phyloP scores from a whole-genome alignment of 2,329 filamentous ascomycete species.

The Diplodia corticola region DNA sequence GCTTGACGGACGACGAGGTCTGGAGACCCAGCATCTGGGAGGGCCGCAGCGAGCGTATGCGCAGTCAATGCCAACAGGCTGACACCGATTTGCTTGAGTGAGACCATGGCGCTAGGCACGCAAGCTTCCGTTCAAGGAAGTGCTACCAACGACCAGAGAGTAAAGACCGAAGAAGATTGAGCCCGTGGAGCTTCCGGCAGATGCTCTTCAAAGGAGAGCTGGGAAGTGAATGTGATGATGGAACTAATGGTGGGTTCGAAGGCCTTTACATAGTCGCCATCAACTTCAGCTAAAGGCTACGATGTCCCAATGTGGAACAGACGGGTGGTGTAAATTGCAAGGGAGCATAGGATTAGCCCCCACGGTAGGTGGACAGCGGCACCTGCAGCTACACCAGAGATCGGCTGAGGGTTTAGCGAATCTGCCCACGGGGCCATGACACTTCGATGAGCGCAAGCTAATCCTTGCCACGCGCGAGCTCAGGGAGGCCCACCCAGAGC shows the following conservation, averaged over 20 bases:
- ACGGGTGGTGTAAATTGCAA: slow-evolving; percentile 1
- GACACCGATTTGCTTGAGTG: slow-evolving; percentile 24
- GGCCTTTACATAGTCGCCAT: slow-evolving; percentile 14
- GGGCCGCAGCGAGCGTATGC: slow-evolving; percentile 30
- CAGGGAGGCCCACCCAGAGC: not conserved
- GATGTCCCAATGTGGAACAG: not conserved
- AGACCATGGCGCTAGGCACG: slow-evolving; percentile 29
- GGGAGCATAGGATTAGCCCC: not conserved
- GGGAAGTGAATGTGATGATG: slow-evolving; percentile 12
- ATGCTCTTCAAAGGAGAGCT: not conserved
- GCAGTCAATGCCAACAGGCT: slow-evolving; percentile 26
- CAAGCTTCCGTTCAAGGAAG: not conserved
- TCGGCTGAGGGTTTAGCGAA: slow-evolving; percentile 7
- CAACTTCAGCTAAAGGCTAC: not conserved
- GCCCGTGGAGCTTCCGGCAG: not conserved
- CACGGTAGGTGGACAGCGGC: not conserved
- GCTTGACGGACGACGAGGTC: slow-evolving; percentile 5
- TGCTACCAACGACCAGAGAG: not conserved
- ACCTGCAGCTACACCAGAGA: not conserved
- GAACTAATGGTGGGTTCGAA: not conserved
- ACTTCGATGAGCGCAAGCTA: not conserved
- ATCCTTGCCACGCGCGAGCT: not conserved
- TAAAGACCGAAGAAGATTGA: slow-evolving; percentile 6
- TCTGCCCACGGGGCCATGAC: not conserved
- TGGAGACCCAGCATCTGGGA: slow-evolving; percentile 28